Conservation (phyloP, 495 filamentous ascomycete genomes). For the Evernia prunastri region DNA sequence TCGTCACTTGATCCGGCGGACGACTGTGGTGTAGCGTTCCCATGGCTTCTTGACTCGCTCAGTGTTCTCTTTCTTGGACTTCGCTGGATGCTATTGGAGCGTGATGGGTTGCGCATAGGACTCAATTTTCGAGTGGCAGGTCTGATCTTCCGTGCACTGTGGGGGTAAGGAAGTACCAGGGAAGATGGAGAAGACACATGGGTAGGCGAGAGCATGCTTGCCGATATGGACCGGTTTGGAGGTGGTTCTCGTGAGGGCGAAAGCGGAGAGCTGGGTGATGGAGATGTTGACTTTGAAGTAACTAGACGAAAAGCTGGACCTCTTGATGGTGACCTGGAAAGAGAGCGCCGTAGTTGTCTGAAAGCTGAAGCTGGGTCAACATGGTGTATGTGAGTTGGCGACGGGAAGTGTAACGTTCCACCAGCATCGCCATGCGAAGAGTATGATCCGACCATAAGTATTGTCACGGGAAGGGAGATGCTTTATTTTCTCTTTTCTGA, state of each 20-base stretch:
- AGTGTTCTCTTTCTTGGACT: slow-evolving; percentile 73
- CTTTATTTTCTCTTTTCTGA: not conserved
- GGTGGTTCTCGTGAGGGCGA: slow-evolving; percentile 44
- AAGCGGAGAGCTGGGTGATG: slow-evolving; percentile 47
- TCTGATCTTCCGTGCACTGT: slow-evolving; percentile 44
- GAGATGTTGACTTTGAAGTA: slow-evolving; percentile 49
- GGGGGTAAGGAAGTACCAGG: slow-evolving; percentile 47
- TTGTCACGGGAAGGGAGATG: not conserved
- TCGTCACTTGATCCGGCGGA: slow-evolving; percentile 31
- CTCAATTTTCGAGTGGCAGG: slow-evolving; percentile 43
- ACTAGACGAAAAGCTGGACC: slow-evolving; percentile 58
- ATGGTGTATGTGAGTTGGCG: slow-evolving; percentile 73
- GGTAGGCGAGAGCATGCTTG: slow-evolving; percentile 26
- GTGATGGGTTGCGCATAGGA: slow-evolving; percentile 42
- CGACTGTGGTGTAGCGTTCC: slow-evolving; percentile 53
- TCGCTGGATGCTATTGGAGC: slow-evolving; percentile 54
- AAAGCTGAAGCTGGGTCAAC: slow-evolving; percentile 72
- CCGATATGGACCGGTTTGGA: slow-evolving; percentile 39
- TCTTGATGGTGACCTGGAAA: slow-evolving; percentile 84
- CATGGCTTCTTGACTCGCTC: slow-evolving; percentile 60
- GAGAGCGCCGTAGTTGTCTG: slow-evolving; percentile 69
- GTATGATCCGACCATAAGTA: slow-evolving; percentile 46
- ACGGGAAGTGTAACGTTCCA: slow-evolving; percentile 73
- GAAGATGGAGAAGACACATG: slow-evolving; percentile 36
- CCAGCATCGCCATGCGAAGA: slow-evolving; percentile 58